Conservation (phyloP, 208 protist species). For the Leishmania amazonensis region DNA sequence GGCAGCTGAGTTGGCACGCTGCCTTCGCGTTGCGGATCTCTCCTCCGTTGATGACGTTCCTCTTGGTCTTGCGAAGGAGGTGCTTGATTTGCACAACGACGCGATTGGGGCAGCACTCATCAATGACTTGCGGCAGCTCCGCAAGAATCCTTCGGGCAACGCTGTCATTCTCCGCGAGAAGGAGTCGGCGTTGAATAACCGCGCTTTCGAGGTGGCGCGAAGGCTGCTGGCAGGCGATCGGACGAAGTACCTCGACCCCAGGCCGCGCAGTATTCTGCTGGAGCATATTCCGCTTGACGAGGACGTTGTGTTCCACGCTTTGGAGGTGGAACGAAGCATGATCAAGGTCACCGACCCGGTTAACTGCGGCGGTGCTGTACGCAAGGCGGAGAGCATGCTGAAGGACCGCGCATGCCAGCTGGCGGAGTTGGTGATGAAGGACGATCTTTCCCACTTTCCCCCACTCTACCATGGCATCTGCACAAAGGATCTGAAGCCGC, state of each 20-base stretch:
- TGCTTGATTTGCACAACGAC: conserved; percentile 59
- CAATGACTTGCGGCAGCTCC: conserved; percentile 40
- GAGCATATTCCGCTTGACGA: conserved; percentile 60
- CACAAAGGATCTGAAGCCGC: conserved; percentile 50
- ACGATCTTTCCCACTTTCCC: conserved; percentile 63
- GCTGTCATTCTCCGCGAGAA: conserved; percentile 34
- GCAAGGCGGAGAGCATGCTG: conserved; percentile 47
- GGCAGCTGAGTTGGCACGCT: conserved; percentile 60
- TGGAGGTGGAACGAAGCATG: conserved; percentile 64
- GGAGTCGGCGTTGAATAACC: conserved; percentile 41
- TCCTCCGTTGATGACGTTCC: conserved; percentile 41
- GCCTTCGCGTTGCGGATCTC: conserved; percentile 45
- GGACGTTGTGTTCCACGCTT: conserved; percentile 47
- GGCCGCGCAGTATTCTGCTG: conserved; percentile 58
- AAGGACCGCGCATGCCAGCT: conserved; percentile 76
- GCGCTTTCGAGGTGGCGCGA: conserved; percentile 46
- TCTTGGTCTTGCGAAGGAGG: conserved; percentile 41
- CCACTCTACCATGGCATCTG: conserved; percentile 55
- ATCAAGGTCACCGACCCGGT: conserved; percentile 45
- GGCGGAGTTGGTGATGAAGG: conserved; percentile 51
- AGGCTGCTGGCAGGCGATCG: conserved; percentile 43
- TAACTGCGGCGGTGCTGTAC: conserved; percentile 41
- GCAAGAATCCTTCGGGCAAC: conserved; percentile 28
- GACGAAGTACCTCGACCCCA: conserved; percentile 43
- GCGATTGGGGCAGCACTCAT: conserved; percentile 34